These are phyloP conservation scores for Hapsidospora chrysogenum DNA, from an alignment of 495 filamentous ascomycete genomes.

Conservation along the genomic window DNA sequence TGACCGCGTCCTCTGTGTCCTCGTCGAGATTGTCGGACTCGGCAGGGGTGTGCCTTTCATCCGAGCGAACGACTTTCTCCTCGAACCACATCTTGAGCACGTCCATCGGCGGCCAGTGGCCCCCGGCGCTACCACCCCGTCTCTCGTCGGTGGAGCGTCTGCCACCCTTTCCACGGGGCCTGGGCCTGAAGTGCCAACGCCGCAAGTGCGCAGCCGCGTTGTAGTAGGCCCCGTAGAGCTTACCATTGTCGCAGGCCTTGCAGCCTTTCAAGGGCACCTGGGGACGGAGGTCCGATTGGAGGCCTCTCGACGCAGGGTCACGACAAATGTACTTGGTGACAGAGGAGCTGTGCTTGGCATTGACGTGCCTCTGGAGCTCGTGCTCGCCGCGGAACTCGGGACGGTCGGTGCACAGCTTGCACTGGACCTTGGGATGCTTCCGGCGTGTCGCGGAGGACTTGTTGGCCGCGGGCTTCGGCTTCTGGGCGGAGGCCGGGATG, in stretches of 20 bases:
- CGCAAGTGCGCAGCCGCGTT: slow-evolving; percentile 89
- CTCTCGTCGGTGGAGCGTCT: slow-evolving; percentile 30
- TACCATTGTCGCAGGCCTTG: slow-evolving; percentile 64
- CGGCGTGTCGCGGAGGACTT: slow-evolving; percentile 43
- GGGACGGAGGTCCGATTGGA: slow-evolving; percentile 23
- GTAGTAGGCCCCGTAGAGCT: slow-evolving; percentile 84
- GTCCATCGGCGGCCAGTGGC: slow-evolving; percentile 67
- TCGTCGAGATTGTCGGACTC: too few relatives aligned
- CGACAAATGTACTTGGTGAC: slow-evolving; percentile 69
- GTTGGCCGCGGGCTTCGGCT: slow-evolving; percentile 5
- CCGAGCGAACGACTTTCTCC: too few relatives aligned
- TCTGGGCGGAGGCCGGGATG: slow-evolving; percentile 6
- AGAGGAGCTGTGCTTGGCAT: slow-evolving; percentile 56
- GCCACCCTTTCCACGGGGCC: slow-evolving; percentile 23
- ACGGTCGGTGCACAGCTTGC: slow-evolving; percentile 54
- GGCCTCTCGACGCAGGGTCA: slow-evolving; percentile 16
- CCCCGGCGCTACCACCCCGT: slow-evolving; percentile 70
- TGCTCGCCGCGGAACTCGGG: slow-evolving; percentile 86
- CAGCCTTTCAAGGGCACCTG: slow-evolving; percentile 63
- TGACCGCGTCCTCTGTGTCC: too few relatives aligned
- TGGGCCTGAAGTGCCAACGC: slow-evolving; percentile 62
- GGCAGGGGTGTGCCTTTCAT: too few relatives aligned
- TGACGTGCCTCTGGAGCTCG: slow-evolving; percentile 74
- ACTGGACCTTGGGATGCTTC: slow-evolving; percentile 59
- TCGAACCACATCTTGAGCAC: slow-evolving; percentile 73